Percentiles rank a stretch among this genome's conserved stretches.
Evolutionary conservation across 2,329 filamentous ascomycete genomes (phyloP).

Genomic region (Bipolaris sorokiniana): DNA sequence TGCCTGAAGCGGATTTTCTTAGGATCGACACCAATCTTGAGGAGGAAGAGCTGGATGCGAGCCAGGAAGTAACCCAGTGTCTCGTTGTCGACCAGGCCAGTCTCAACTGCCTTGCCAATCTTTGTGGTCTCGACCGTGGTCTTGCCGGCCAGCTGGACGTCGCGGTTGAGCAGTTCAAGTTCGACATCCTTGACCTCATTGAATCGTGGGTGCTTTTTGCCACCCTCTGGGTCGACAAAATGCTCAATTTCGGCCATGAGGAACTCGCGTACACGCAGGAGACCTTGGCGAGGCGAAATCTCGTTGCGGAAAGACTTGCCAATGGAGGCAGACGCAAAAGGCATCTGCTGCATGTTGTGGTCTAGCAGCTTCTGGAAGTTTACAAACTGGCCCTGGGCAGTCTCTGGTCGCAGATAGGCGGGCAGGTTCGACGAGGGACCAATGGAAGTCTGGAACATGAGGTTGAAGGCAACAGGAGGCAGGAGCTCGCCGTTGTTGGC

Average conservation of each 20-base stretch:
- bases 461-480: conserved; percentile 89
- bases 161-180: conserved; percentile 80
- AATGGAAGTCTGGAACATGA: conserved; percentile 98
- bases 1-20: conserved; percentile 94
- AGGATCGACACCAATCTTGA: conserved; percentile 85
- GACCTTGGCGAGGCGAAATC: conserved; percentile 89
- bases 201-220: conserved; percentile 94
- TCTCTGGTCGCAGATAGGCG: conserved; percentile 74
- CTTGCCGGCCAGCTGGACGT: conserved; percentile 86
- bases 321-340: conserved; percentile 95
- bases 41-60: conserved; percentile 87
- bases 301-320: conserved; percentile 99
- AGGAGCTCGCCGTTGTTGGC: conserved; percentile 76
- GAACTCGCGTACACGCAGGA: conserved; percentile 94
- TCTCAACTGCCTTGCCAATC: conserved; percentile 84
- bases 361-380: conserved; percentile 97
- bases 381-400: conserved; percentile 96
- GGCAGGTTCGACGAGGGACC: conserved; percentile 86
- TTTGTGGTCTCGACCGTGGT: conserved; percentile 74
- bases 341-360: conserved; percentile 94
- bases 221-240: conserved; percentile 90
- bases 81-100: conserved; percentile 90
- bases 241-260: conserved; percentile 99
- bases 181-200: conserved; percentile 82
- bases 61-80: conserved; percentile 97